Conservation (phyloP, 768 basidiomycete genomes). For the Tulasnella sp. region DNA sequence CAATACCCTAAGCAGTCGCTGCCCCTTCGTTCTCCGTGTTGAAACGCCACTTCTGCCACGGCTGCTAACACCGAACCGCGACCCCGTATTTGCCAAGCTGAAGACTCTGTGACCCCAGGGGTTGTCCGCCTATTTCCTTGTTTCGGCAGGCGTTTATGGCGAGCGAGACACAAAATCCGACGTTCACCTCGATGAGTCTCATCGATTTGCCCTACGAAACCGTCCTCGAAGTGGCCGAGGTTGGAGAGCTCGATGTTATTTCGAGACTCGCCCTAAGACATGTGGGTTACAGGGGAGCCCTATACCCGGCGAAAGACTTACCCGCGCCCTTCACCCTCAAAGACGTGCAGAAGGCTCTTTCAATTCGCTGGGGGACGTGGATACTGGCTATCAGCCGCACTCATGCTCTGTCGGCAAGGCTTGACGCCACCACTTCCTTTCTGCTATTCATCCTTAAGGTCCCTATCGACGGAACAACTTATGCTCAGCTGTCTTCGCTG, state of each 20-base stretch:
- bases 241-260: neutral
- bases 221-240: neutral
- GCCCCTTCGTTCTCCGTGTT: too few species aligned
- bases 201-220: neutral
- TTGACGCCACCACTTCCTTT: neutral
- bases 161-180: neutral
- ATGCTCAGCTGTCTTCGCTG: neutral
- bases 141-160: too few species aligned
- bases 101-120: neutral
- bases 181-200: neutral
- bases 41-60: neutral
- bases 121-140: neutral
- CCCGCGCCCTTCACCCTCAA: neutral
- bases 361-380: neutral
- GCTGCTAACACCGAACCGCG: neutral
- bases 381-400: neutral
- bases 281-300: neutral
- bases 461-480: neutral
- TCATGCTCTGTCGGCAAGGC: neutral
- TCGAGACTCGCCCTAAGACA: neutral
- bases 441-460: neutral
- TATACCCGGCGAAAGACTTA: neutral
- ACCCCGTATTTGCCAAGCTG: neutral
- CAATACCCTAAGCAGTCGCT: neutral
- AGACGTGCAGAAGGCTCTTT: neutral